phyloP scores from a whole-genome alignment of 805 yeast genomes.

The Ogataea corticis region DNA sequence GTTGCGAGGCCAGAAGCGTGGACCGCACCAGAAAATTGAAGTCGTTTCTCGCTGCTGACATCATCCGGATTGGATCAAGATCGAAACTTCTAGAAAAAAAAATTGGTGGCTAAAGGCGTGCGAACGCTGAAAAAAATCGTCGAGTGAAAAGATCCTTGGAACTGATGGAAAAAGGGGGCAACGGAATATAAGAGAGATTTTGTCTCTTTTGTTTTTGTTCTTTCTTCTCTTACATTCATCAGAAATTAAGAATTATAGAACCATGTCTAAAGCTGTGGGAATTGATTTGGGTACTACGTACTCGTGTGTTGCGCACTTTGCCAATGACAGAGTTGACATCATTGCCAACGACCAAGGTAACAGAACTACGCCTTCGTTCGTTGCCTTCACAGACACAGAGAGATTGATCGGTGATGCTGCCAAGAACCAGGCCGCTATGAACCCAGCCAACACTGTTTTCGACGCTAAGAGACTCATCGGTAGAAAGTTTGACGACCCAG shows the following conservation, averaged over 20 bases:
- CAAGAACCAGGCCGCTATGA: slow-evolving; percentile 94
- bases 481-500: slow-evolving; percentile 80
- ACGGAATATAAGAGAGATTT: neutral
- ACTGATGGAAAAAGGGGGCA: slow-evolving; percentile 3
- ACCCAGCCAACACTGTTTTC: slow-evolving; percentile 87
- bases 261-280: slow-evolving; percentile 60
- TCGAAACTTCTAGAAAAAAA: slow-evolving; percentile 24
- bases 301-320: slow-evolving; percentile 94
- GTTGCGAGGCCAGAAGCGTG: too few species aligned
- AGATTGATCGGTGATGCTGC: slow-evolving; percentile 96
- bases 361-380: slow-evolving; percentile 96
- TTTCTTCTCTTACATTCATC: neutral
- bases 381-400: slow-evolving; percentile 91
- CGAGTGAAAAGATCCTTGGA: slow-evolving; percentile 8
- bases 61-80: neutral
- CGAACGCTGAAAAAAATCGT: slow-evolving; percentile 6
- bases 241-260: slow-evolving; percentile 1
- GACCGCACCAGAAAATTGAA: too few species aligned
- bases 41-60: slow-evolving; percentile 1
- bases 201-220: neutral
- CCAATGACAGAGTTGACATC: slow-evolving; percentile 90
- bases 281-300: slow-evolving; percentile 87
- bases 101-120: slow-evolving; percentile 4
- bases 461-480: slow-evolving; percentile 95
- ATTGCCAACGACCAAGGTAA: slow-evolving; percentile 98